Percentiles rank a stretch among this genome's conserved stretches.
These are phyloP conservation scores for Arctium minus DNA, from an alignment of 129 eudicot species.

Conservation along the genomic window DNA sequence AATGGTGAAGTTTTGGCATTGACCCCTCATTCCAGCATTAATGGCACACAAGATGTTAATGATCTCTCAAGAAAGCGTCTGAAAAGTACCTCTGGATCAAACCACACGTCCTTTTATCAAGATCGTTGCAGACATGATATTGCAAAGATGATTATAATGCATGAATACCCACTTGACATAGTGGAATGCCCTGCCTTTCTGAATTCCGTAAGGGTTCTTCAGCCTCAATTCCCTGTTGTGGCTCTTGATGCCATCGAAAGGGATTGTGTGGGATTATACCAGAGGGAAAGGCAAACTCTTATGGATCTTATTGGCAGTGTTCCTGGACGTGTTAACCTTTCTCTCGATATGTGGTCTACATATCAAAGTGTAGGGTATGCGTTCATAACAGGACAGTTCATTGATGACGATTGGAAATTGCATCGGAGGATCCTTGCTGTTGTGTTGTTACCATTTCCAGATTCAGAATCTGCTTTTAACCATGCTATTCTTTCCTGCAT, in stretches of 20 bases:
- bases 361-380: conserved; percentile 56
- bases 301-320: conserved; percentile 43
- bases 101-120: conserved; percentile 30
- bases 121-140: conserved; percentile 43
- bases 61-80: conserved; percentile 52
- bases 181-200: conserved; percentile 63
- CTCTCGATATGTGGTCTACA: conserved; percentile 64
- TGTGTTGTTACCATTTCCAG: conserved; percentile 51
- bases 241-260: conserved; percentile 36
- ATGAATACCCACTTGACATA: conserved; percentile 68
- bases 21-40: conserved; percentile 26
- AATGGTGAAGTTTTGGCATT: conserved; percentile 16
- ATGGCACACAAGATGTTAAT: conserved; percentile 14
- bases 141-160: conserved; percentile 81
- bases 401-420: conserved; percentile 75
- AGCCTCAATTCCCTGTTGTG: conserved; percentile 47
- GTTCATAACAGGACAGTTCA: conserved; percentile 64
- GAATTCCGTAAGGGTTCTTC: conserved; percentile 43
- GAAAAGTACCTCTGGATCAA: conserved; percentile 26
- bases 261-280: conserved; percentile 47
- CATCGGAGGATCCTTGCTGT: conserved; percentile 57
- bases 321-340: conserved; percentile 62
- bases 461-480: conserved; percentile 62
- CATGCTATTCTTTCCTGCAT: conserved; percentile 60
- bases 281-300: conserved; percentile 44